Percentiles rank a stretch among this genome's conserved stretches.
Evolutionary conservation across 495 filamentous ascomycete genomes (phyloP).

Genomic region (Geopyxis carbonaria): DNA sequence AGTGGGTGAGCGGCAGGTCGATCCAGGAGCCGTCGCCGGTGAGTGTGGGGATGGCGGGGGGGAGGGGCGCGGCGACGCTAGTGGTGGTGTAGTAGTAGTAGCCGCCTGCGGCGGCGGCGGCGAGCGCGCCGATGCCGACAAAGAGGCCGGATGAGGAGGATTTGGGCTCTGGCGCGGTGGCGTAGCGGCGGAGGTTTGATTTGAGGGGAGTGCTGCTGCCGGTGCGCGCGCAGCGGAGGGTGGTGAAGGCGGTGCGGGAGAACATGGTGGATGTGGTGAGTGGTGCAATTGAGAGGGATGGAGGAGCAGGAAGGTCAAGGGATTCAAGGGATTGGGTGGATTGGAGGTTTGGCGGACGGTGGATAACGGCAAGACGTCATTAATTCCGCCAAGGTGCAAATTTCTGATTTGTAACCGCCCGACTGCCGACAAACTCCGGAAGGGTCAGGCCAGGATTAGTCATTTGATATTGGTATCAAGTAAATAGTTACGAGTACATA

Average conservation of each 20-base stretch:
- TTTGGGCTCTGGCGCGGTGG: slow-evolving; percentile 15
- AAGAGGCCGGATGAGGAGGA: slow-evolving; percentile 26
- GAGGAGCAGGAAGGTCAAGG: background rate
- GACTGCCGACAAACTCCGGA: no score
- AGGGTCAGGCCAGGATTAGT: no score
- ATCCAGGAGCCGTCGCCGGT: slow-evolving; percentile 77
- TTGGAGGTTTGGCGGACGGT: background rate
- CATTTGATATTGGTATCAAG: no score
- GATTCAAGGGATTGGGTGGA: background rate
- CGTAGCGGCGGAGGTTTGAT: slow-evolving; percentile 10
- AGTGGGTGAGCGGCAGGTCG: slow-evolving; percentile 41
- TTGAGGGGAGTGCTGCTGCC: slow-evolving; percentile 7
- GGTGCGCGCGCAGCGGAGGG: slow-evolving; percentile 8
- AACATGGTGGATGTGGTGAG: slow-evolving; percentile 15
- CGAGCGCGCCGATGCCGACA: slow-evolving; percentile 25
- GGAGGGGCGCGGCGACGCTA: slow-evolving; percentile 28
- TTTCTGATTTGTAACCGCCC: no score
- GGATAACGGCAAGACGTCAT: no score
- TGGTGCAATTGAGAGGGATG: background rate
- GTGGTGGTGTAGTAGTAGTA: slow-evolving; percentile 32
- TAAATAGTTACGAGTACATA: no score
- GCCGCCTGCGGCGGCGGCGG: slow-evolving; percentile 34
- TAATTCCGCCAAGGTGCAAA: no score
- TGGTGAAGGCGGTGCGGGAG: slow-evolving; percentile 14
- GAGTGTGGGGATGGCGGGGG: slow-evolving; percentile 35